Base-by-base conservation (phyloP, 768 basidiomycete species). In the Tulasnella sp. region DNA sequence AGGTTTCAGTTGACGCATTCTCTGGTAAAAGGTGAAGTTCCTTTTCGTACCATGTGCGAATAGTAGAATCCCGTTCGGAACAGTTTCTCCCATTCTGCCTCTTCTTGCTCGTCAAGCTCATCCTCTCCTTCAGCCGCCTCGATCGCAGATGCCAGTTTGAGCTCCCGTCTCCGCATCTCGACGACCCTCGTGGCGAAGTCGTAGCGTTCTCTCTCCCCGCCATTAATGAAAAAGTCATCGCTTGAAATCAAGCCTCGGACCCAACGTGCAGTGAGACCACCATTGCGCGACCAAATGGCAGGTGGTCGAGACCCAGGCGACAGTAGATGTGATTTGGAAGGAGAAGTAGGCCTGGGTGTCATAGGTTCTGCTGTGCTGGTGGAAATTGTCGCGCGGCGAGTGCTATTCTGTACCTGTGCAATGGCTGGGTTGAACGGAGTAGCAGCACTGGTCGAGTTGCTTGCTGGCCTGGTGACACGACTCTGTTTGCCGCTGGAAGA, bases 1-100 rank as follows among this genome's bases (percentile, higher is more conserved):
- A 68, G 80, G 52, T 38, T 79, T 83, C 71, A 81, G 58, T 40
- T 52, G 34, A 24, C 56, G 39, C 38, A 39, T 42, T 68, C 56
- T 56, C n/a, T 31, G 73, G 27, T 40, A 46, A 18, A 16, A 31
- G 52, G 7, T 83, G 71, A 21, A 46, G n/a, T 27, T n/a, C 38
- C 18, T 36, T 39, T 48, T 85, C 88, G 73, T 80, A 94, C 95
- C 93, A 97, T 93, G 83, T 96, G 94, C 6, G 89, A 86, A 84
- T 97, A 97, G 84, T 95, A 92, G 8, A 97, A 94, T 14, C 93
- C 93, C 36, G 89, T 86, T 58, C 88, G 85, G 83, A 98, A 97
- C 83, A 97, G 87, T 71, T 85, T 87, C 24, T 85, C 87, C 90
- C 93, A 94, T 81, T 92, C 89, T 58, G 81, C 84, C 84, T 97